These are phyloP conservation scores for Yarrowia deformans DNA, from an alignment of 805 yeast genomes.

Conservation along the genomic window DNA sequence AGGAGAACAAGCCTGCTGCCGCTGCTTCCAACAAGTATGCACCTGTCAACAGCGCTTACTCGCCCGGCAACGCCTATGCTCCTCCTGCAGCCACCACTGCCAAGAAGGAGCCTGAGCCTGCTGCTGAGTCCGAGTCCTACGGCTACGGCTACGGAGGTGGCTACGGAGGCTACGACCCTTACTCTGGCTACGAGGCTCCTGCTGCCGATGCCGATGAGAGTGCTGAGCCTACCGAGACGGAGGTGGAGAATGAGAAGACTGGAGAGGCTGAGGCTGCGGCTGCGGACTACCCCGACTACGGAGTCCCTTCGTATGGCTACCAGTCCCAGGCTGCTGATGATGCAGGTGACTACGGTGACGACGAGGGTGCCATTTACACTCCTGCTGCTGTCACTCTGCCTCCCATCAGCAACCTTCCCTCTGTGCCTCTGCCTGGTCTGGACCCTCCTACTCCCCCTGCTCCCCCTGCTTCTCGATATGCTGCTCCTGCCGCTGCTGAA, in stretches of 20 bases:
- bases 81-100: conserved; percentile 1
- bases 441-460: conserved; percentile 37
- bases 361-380: conserved; percentile 38
- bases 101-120: conserved; percentile 34
- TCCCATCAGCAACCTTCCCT: conserved; percentile 22
- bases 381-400: conserved; percentile 40
- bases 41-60: conserved; percentile 17
- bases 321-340: conserved; percentile 41
- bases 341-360: conserved; percentile 40
- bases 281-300: conserved; percentile 45
- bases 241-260: conserved; percentile 37
- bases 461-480: conserved; percentile 37
- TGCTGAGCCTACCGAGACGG: conserved; percentile 47
- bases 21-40: conserved; percentile 12
- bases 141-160: conserved; percentile 35
- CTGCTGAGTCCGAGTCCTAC: conserved; percentile 10
- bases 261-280: conserved; percentile 31
- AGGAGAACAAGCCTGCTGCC: conserved; percentile 27
- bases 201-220: conserved; percentile 13
- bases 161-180: conserved; percentile 41
- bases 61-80: conserved; percentile 22
- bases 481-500: conserved; percentile 39
- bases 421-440: conserved; percentile 32
- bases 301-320: conserved; percentile 43
- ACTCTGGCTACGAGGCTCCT: conserved; percentile 43